Evolutionary conservation across 2,329 filamentous ascomycete species (phyloP).

Genomic region (Diplodia corticola): DNA sequence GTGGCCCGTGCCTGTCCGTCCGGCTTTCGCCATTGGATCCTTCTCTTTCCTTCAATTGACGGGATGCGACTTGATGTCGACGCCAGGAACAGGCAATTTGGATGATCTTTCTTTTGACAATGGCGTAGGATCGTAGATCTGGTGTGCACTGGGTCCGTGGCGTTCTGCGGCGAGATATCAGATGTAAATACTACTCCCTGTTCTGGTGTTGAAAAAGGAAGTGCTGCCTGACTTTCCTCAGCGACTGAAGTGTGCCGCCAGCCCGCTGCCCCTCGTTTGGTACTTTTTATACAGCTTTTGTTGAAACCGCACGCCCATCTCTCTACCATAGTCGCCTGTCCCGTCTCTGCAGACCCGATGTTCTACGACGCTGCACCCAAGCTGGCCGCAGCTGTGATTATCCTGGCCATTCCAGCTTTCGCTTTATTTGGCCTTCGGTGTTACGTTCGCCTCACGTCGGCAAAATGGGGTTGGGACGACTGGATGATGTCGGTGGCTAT

Average conservation of each 20-base stretch:
- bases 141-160: neutral
- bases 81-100: neutral
- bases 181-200: neutral
- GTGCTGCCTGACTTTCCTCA: neutral
- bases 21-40: neutral
- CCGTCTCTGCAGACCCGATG: neutral
- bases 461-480: constrained; percentile 35
- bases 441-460: constrained; percentile 26
- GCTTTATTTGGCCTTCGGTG: constrained; percentile 27
- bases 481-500: constrained; percentile 29
- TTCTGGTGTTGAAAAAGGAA: neutral
- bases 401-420: constrained; percentile 22
- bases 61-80: neutral
- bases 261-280: neutral
- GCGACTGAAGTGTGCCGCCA: neutral
- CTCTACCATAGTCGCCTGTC: neutral
- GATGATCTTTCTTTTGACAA: neutral
- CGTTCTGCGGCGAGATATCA: neutral
- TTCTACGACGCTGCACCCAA: constrained; percentile 1
- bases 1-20: neutral
- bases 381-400: neutral
- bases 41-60: neutral
- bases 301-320: neutral
- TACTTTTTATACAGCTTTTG: neutral
- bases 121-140: neutral